Conservation (phyloP, 768 basidiomycete genomes). For the Leucocoprinus sp. region DNA sequence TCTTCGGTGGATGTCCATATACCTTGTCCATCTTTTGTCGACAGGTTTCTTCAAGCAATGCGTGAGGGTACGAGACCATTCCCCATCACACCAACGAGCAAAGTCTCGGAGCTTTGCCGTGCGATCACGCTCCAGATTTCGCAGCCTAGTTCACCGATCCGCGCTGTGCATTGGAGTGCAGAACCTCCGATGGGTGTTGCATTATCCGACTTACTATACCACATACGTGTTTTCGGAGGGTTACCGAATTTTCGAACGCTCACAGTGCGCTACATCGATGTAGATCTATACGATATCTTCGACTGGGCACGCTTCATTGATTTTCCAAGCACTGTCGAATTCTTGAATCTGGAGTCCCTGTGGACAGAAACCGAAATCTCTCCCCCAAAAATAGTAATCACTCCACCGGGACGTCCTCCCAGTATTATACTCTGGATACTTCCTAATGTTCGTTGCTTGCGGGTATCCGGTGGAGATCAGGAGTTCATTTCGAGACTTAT, state of each 20-base stretch:
- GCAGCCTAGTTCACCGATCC: neutral
- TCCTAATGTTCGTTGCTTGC: slow-evolving; percentile 7
- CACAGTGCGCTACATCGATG: slow-evolving; percentile 15
- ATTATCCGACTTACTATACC: slow-evolving; percentile 17
- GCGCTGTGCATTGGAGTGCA: neutral
- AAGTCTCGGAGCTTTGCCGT: slow-evolving; percentile 3
- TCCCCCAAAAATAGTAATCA: slow-evolving; percentile 4
- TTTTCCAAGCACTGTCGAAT: slow-evolving; percentile 15
- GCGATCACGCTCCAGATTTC: slow-evolving; percentile 11
- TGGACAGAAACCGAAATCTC: neutral
- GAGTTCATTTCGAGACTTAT: slow-evolving; percentile 5
- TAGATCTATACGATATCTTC: slow-evolving; percentile 17
- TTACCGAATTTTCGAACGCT: slow-evolving; percentile 18
- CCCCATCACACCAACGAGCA: slow-evolving; percentile 1
- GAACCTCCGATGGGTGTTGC: slow-evolving; percentile 13
- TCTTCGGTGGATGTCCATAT: slow-evolving; percentile 26
- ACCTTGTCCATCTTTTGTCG: slow-evolving; percentile 19
- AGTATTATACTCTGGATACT: slow-evolving; percentile 1
- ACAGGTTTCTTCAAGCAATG: slow-evolving; percentile 10
- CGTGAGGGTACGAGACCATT: slow-evolving; percentile 8
- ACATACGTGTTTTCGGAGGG: slow-evolving; percentile 12
- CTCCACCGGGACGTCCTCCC: neutral
- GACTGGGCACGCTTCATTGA: slow-evolving; percentile 15
- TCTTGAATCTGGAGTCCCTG: slow-evolving; percentile 14
- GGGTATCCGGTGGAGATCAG: slow-evolving; percentile 8